These are phyloP conservation scores for Iberis amara DNA, from an alignment of 441 rosid genomes.

Conservation along the genomic window DNA sequence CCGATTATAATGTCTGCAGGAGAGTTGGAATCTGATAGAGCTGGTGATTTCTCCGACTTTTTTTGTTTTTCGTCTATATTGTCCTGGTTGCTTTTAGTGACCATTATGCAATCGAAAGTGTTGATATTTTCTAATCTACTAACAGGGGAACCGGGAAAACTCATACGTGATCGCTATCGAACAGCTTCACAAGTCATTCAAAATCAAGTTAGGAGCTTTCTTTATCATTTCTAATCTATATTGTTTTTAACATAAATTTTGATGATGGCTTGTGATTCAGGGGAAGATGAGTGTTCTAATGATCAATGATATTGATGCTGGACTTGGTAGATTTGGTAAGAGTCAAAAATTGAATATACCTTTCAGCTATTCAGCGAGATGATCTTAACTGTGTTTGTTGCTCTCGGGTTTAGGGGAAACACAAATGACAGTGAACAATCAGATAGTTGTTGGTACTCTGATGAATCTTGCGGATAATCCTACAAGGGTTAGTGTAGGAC, in stretches of 20 bases:
- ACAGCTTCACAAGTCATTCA: slow-evolving; percentile 98
- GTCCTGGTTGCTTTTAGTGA: slow-evolving; percentile 5
- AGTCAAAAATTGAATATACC: background rate
- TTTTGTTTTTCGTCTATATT: background rate
- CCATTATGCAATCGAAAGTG: slow-evolving; percentile 2
- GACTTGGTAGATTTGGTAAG: slow-evolving; percentile 94
- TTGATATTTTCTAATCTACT: slow-evolving; percentile 8
- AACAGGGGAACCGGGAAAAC: slow-evolving; percentile 85
- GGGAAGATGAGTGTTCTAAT: slow-evolving; percentile 95
- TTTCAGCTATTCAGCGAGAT: background rate
- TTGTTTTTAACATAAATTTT: slow-evolving; percentile 16
- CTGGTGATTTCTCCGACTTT: slow-evolving; percentile 46
- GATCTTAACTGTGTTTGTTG: slow-evolving; percentile 17
- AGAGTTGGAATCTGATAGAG: slow-evolving; percentile 91
- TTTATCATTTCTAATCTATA: slow-evolving; percentile 35
- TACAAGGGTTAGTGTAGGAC: slow-evolving; percentile 92
- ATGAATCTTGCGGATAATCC: slow-evolving; percentile 96
- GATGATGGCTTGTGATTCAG: slow-evolving; percentile 41
- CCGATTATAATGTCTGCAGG: slow-evolving; percentile 96
- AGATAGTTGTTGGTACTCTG: slow-evolving; percentile 87
- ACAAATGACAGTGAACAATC: slow-evolving; percentile 92
- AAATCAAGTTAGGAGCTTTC: slow-evolving; percentile 82
- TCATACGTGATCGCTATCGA: slow-evolving; percentile 91
- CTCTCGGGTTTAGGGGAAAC: slow-evolving; percentile 56
- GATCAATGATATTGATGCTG: slow-evolving; percentile 96